Evolutionary conservation across 371 early-diverging fungal species (phyloP).

Genomic region (Saksenaea vasiformis): DNA sequence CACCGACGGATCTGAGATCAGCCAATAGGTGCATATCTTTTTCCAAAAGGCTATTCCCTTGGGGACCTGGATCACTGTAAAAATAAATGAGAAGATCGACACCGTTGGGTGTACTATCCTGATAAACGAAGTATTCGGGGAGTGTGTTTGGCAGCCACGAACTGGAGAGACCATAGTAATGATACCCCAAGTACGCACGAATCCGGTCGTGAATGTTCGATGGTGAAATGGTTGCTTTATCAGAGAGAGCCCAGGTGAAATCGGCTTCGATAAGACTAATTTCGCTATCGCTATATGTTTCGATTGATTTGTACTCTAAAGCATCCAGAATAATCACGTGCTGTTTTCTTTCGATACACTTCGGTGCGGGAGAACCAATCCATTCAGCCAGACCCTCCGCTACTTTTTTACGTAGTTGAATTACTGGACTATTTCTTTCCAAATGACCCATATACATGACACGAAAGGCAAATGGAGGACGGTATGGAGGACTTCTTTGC

Average conservation of each 20-base stretch:
- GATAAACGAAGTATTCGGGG: slow-evolving; percentile 1
- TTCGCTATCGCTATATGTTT: slow-evolving; percentile 25
- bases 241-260: slow-evolving; percentile 15
- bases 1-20: slow-evolving; percentile 1
- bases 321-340: slow-evolving; percentile 11
- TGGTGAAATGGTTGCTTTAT: not conserved
- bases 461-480: not conserved
- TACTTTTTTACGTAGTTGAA: slow-evolving; percentile 4
- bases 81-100: slow-evolving; percentile 24
- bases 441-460: slow-evolving; percentile 14
- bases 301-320: slow-evolving; percentile 13
- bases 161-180: not conserved
- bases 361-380: not conserved
- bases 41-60: not conserved
- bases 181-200: slow-evolving; percentile 4
- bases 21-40: slow-evolving; percentile 12
- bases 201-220: slow-evolving; percentile 4
- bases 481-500: not conserved
- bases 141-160: not conserved
- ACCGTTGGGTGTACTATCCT: slow-evolving; percentile 14
- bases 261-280: slow-evolving; percentile 25
- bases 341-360: slow-evolving; percentile 12
- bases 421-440: not conserved
- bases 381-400: slow-evolving; percentile 9
- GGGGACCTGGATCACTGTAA: slow-evolving; percentile 7